Evolutionary conservation across 1,284 basidiomycete species (phyloP), one percentile per base, ranked within the genome.

Genomic region (Pyrrhoderma noxium): DNA sequence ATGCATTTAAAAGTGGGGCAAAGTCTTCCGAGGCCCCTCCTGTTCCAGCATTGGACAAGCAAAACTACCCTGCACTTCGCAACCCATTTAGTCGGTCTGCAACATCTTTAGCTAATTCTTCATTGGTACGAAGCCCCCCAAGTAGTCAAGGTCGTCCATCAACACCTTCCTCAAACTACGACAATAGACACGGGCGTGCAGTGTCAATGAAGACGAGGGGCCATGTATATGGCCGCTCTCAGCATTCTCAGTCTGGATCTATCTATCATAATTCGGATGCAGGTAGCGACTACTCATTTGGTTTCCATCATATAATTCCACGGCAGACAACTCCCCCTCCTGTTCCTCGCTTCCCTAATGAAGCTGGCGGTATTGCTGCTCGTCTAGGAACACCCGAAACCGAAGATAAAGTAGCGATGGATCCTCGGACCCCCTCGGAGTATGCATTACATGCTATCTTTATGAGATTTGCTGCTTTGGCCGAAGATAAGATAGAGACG

Each of bases 391-490:
- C 76, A 2, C 65, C 70, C 2, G 84, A 86, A 46, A 61, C 70
- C 27, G 82, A 83, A 19, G 82, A 86, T 57, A 81, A 79, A 56
- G 73, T 83, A 39, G 68, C 75, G 9, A 74, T 79, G 59, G 82
- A 85, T 51, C 82, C 83, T 2, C 82, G 81, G 60, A 90, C 85
- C 9, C 91, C 91, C 0, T 83, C 84, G 0, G 91, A 93, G 59
- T 92, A 88, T 60, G 91, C 91, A 1, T 68, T 94, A 31, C 85
- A 91, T 61, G 87, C 89, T 0, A 77, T 93, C 5, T 93, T 93
- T 65, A 84, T 89, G 47, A 80, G 86, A 4, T 93, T 93, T 61
- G 85, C 86, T 2, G 77, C 83, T 0, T 71, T 78, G 2, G 87
- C 89, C 0, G 89, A 93, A 65, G 69, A 70, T 35, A 90, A 91